phyloP scores from a whole-genome alignment of 768 basidiomycete genomes.

The Fomitopsis serialis region DNA sequence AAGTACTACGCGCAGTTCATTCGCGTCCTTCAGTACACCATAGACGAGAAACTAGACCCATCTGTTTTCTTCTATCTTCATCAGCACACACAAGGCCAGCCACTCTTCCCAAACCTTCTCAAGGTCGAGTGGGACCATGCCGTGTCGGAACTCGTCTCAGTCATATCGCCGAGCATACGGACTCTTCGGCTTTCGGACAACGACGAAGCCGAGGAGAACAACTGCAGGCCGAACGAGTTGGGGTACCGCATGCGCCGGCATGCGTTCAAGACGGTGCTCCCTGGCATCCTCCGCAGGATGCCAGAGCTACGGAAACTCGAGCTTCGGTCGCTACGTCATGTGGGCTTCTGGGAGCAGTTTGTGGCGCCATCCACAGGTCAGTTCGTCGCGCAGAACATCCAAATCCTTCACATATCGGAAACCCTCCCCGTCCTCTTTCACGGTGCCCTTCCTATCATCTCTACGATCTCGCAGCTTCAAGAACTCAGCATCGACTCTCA shows the following conservation, averaged over 20 bases:
- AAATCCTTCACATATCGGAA: not conserved
- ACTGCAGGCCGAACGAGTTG: not conserved
- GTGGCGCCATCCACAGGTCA: not conserved
- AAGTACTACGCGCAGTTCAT: no score
- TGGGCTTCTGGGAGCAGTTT: not conserved
- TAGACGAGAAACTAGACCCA: no score
- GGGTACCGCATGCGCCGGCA: not conserved
- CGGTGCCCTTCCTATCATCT: not conserved
- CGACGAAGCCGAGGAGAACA: not conserved
- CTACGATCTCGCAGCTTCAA: not conserved
- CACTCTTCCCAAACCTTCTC: not conserved
- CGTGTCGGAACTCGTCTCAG: not conserved
- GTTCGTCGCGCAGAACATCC: not conserved
- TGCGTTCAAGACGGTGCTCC: not conserved
- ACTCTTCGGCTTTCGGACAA: not conserved
- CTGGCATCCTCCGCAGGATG: not conserved
- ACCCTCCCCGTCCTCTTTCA: not conserved
- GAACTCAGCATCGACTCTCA: not conserved
- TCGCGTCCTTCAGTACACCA: no score
- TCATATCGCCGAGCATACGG: not conserved
- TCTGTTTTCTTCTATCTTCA: not conserved
- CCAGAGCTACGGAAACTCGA: not conserved
- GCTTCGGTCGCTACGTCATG: not conserved
- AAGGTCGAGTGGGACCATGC: not conserved
- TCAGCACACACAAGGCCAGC: not conserved